These are phyloP conservation scores for Pseudogymnoascus sp. DNA, from an alignment of 2,329 filamentous ascomycete species.

Conservation along the genomic window DNA sequence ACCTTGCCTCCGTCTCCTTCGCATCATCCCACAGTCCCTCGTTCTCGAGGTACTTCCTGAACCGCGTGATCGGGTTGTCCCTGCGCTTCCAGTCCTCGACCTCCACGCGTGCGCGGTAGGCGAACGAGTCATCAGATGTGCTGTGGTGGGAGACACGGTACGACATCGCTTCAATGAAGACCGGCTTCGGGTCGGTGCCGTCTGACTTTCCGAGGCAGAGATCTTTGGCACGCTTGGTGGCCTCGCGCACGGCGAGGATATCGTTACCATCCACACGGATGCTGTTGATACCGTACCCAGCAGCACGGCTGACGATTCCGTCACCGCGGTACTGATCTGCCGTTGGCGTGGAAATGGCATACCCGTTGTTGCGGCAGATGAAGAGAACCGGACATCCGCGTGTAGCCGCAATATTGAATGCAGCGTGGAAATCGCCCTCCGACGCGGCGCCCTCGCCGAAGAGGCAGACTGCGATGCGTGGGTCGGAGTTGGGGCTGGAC, in stretches of 20 bases:
- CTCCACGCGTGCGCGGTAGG: constrained; percentile 85
- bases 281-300: constrained; percentile 91
- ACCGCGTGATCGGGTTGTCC: constrained; percentile 77
- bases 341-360: constrained; percentile 82
- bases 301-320: constrained; percentile 76
- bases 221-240: constrained; percentile 65
- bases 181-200: constrained; percentile 38
- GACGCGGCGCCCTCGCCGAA: constrained; percentile 87
- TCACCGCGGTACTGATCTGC: constrained; percentile 87
- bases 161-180: constrained; percentile 92
- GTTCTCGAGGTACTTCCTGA: constrained; percentile 86
- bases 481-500: constrained; percentile 59
- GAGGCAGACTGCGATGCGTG: constrained; percentile 69
- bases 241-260: constrained; percentile 79
- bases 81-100: constrained; percentile 90
- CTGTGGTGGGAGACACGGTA: constrained; percentile 98
- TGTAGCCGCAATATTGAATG: constrained; percentile 83
- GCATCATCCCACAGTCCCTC: constrained; percentile 77
- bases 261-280: constrained; percentile 92
- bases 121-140: constrained; percentile 93
- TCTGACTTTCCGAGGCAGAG: constrained; percentile 52
- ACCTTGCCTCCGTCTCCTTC: constrained; percentile 65
- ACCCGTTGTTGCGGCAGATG: constrained; percentile 89
- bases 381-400: constrained; percentile 81
- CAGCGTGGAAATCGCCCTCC: constrained; percentile 88